Percentiles rank a stretch among this genome's conserved stretches.
phyloP scores from a whole-genome alignment of 2,329 filamentous ascomycete species.

The Gaeumannomyces sp. region DNA sequence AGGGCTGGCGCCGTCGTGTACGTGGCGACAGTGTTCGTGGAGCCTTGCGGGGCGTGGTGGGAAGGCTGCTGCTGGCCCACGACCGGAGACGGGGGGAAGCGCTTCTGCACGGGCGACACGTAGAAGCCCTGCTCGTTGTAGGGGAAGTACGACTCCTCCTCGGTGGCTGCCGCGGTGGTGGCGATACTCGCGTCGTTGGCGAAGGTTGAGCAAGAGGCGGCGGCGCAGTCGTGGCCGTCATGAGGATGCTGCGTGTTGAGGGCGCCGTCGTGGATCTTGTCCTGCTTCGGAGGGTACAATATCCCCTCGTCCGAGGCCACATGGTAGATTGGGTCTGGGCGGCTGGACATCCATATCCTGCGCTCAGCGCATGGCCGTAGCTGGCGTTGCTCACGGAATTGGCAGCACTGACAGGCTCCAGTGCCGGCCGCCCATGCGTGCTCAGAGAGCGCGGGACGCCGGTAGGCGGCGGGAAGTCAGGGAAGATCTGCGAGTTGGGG shows the following conservation, averaged over 20 bases:
- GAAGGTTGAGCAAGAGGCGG: not conserved
- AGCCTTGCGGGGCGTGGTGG: not conserved
- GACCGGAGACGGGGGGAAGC: not conserved
- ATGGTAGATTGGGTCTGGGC: not conserved
- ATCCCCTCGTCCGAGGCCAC: not conserved
- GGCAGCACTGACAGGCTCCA: not conserved
- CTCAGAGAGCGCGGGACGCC: not conserved
- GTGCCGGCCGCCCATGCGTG: not conserved
- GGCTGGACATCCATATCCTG: not conserved
- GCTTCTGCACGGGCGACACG: constrained; percentile 5
- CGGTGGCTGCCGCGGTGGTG: not conserved
- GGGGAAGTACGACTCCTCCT: not conserved
- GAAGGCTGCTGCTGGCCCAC: not conserved
- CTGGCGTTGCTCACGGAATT: not conserved
- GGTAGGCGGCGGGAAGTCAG: not conserved
- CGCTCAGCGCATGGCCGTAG: not conserved
- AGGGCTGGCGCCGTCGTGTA: not conserved
- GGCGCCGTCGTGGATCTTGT: constrained; percentile 1
- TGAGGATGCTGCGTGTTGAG: not conserved
- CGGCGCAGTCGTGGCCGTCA: not conserved
- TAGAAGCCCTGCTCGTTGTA: constrained; percentile 10
- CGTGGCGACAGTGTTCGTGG: not conserved
- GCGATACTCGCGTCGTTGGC: not conserved
- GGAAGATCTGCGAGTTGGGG: not conserved
- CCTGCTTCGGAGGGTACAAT: not conserved